Base-by-base conservation (phyloP, 2,329 filamentous ascomycete genomes). In the Fusarium palustre region DNA sequence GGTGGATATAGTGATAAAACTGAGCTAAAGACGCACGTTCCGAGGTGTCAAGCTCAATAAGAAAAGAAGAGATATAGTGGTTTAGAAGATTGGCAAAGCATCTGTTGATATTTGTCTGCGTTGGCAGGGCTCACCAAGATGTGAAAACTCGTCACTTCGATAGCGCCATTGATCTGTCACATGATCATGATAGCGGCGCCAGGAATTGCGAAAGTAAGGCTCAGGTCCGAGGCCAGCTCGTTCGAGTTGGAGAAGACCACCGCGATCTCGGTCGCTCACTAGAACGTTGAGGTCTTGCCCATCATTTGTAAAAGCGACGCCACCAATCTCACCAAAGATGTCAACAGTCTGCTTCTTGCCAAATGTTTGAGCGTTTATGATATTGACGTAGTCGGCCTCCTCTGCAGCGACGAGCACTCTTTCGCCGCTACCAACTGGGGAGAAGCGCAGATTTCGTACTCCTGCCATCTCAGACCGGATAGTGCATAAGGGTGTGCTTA, bases 311-410 rank as follows among this genome's bases (percentile, higher is more conserved):
- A 94, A 90, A 22, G 84, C 83, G 6, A 92, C 80, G 20, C 92
- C 92, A 10, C 87, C 91, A 62, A 93, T 87, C 73, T 92, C 90
- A 36, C 92, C 91, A 77, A 94, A 93, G 57, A 94, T 85, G 64
- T 92, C 90, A 12, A 94, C 80, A 0, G 86, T 87, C 77, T 94
- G 92, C 76, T 89, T 88, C n/a, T 84, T 84, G 24, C 82, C 78
- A 72, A 89, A 92, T 0, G 83, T 88, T 72, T 86, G 82, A 1
- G 88, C 90, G 68, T 94, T 89, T 70, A 94, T 90, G 46, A 94
- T 82, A 75, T 86, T 90, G 74, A 95, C 80, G 60, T 87, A 87
- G 75, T 95, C 92, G 34, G 92, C 91, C 75, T 92, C 90, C 77
- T 95, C 92, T 3, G 91, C 91, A 3, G 90, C 89, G 13, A 93